Evolutionary conservation across 1,284 basidiomycete species (phyloP), one percentile per base, ranked within the genome.

Genomic region (Mycosarcoma mackinlayi): DNA sequence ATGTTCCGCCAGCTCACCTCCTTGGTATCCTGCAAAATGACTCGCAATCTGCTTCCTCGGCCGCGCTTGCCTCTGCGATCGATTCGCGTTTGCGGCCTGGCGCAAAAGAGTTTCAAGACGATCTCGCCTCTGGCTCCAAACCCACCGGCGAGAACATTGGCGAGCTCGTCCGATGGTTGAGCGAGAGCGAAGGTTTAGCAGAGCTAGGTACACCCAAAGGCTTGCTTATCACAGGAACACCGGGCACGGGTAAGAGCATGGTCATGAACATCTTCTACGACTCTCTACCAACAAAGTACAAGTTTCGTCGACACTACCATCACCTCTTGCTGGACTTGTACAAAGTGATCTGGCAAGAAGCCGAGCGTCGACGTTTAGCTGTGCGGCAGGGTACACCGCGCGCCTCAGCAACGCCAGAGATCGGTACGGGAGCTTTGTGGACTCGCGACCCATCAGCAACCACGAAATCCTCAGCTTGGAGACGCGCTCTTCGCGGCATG

Each of bases 271-370:
- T 90, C 24, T 90, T 90, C 85, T 89, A 87, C 78, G 84, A 87
- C 33, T 84, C 86, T 6, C 75, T 90, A 0, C 88, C 88, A 0
- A 88, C 88, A 0, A 85, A 84, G 2, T 86, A 86, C 83, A 90
- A 91, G 79, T 84, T 86, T 3, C 85, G 89, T 18, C 87, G 88
- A 49, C 89, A 90, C 80, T 90, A 90, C 82, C 88, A 87, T 78
- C 86, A 89, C 59, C 87, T 91, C 66, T 86, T 90, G 0, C 85
- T 91, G 9, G 88, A 88, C 41, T 85, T 91, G 9, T 91, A 91
- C 81, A 87, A 87, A 51, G 86, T 85, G n/a, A 87, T 88, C 9
- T 88, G 87, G 86, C 85, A 87, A 48, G 87, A 88, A 62, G 86
- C 87, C 1, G 84, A 85, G 62, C 81, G 84, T 64, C 75, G 88